Percentiles rank a stretch among this genome's conserved stretches.
Conservation (phyloP, 345 rosid species). For the Hibiscus syriacus region DNA sequence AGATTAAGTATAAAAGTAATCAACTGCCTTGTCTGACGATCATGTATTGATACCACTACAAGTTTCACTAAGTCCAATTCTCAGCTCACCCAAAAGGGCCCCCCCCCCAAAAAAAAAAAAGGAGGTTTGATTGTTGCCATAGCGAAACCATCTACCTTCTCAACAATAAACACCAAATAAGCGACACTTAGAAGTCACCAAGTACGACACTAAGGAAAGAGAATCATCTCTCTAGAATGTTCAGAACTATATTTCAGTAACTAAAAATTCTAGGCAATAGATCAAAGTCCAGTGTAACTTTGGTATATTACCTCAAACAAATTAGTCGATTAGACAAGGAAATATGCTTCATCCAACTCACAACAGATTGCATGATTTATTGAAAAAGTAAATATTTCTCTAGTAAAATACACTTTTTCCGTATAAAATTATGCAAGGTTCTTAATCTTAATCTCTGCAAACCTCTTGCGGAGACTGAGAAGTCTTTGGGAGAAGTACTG, state of each 20-base stretch:
- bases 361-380: not conserved
- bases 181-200: not conserved
- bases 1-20: not conserved
- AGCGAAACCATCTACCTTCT: not conserved
- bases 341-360: not conserved
- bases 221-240: not conserved
- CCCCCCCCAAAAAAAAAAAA: not conserved
- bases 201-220: not conserved
- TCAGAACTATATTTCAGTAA: not conserved
- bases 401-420: not conserved
- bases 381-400: not conserved
- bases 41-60: not conserved
- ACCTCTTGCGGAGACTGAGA: conserved; percentile 88
- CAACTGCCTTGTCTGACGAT: not conserved
- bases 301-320: not conserved
- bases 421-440: conserved; percentile 6
- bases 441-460: conserved; percentile 15
- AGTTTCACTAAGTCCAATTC: not conserved
- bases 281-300: not conserved
- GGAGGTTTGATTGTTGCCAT: not conserved
- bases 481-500: conserved; percentile 62
- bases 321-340: too few species aligned
- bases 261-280: not conserved
- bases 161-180: not conserved
- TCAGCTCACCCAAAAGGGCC: not conserved